Conservation (phyloP, 139 green algal genomes). For the Klebsormidium nitens region DNA sequence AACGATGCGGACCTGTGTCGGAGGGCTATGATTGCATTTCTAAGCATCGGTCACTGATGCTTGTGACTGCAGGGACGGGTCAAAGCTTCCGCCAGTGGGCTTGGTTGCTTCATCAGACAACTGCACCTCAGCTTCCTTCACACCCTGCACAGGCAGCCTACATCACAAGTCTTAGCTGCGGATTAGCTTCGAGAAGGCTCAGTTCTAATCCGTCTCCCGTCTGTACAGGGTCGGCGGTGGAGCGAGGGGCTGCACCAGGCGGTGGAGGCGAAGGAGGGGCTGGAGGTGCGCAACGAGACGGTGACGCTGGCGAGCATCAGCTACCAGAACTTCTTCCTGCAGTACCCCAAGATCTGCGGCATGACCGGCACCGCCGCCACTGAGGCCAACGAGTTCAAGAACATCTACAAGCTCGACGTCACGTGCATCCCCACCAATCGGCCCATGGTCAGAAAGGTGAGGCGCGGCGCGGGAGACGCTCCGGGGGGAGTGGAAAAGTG, state of each 20-base stretch:
- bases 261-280: conserved; percentile 94
- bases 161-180: no score
- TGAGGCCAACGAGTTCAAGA: conserved; percentile 89
- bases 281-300: conserved; percentile 93
- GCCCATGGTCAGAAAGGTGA: conserved; percentile 30
- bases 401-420: conserved; percentile 93
- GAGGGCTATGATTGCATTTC: no score
- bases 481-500: no score
- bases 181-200: no score
- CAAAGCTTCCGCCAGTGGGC: no score
- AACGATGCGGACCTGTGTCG: no score
- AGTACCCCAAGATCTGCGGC: conserved; percentile 59
- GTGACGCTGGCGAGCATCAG: conserved; percentile 90
- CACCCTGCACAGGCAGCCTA: no score
- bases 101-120: no score
- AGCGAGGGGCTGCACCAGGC: conserved; percentile 89
- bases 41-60: no score
- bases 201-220: no score
- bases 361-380: conserved; percentile 82
- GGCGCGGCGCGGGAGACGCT: background rate
- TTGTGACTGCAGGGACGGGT: no score
- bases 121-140: no score
- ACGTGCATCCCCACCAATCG: conserved; percentile 72
- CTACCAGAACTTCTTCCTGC: conserved; percentile 89
- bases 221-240: conserved; percentile 72